A percentile compares a stretch with the other conserved stretches of the same genome.
These are phyloP conservation scores for Golubevia pallescens DNA, from an alignment of 1,284 basidiomycete species.

Conservation along the genomic window DNA sequence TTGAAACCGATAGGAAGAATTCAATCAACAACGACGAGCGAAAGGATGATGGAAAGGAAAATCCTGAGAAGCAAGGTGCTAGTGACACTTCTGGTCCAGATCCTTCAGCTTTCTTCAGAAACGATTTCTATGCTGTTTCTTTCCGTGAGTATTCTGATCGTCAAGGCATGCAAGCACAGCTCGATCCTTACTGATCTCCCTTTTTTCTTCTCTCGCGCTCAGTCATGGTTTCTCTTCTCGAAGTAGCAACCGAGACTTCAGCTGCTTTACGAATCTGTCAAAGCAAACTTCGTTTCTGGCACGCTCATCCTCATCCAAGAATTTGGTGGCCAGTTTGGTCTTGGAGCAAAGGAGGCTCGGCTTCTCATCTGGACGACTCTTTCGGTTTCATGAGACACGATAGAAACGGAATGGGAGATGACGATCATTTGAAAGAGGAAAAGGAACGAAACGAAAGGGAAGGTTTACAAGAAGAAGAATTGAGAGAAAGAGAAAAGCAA, in stretches of 20 bases:
- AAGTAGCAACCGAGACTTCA: constrained; percentile 31
- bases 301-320: background rate
- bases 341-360: background rate
- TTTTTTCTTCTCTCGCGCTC: background rate
- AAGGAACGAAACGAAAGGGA: constrained; percentile 2
- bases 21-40: background rate
- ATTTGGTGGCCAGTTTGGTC: constrained; percentile 9
- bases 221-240: constrained; percentile 37
- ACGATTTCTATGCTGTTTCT: constrained; percentile 33
- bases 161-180: background rate
- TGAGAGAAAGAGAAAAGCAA: constrained; percentile 10
- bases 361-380: constrained; percentile 4
- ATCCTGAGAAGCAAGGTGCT: background rate
- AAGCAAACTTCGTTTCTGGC: constrained; percentile 9
- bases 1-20: background rate
- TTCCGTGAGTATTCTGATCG: constrained; percentile 9
- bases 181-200: background rate
- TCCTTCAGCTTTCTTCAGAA: constrained; percentile 20
- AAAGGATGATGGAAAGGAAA: background rate
- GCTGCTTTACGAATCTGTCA: constrained; percentile 13
- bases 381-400: constrained; percentile 1
- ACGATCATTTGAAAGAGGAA: constrained; percentile 12
- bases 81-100: background rate
- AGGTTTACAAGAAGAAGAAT: background rate
- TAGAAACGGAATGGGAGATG: constrained; percentile 4